A percentile compares a stretch with the other conserved stretches of the same genome.
phyloP scores from a whole-genome alignment of 1,284 basidiomycete species.

The Ceratorhiza oryzae-sativae region DNA sequence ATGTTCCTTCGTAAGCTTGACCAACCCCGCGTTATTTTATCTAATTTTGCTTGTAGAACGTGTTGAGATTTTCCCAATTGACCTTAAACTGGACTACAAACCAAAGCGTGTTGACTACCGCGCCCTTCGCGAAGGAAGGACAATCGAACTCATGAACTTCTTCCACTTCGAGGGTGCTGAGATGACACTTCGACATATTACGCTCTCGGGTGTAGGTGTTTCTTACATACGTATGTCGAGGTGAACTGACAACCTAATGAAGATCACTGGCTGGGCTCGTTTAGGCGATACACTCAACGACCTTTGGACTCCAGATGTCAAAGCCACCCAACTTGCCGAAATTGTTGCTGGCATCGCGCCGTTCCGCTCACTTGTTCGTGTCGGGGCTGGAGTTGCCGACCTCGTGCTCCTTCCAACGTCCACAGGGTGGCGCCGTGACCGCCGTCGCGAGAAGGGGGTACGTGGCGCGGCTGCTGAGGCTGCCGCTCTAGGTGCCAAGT shows the following conservation, averaged over 20 bases:
- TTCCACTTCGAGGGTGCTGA: constrained; percentile 99
- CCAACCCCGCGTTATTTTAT: neutral
- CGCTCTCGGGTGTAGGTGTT: constrained; percentile 80
- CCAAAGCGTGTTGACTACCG: constrained; percentile 95
- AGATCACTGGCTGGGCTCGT: constrained; percentile 89
- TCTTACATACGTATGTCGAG: neutral
- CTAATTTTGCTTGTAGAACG: constrained; percentile 62
- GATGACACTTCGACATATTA: constrained; percentile 95
- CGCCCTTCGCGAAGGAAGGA: constrained; percentile 88
- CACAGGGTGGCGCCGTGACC: constrained; percentile 96
- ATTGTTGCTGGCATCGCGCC: constrained; percentile 97
- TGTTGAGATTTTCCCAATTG: constrained; percentile 88
- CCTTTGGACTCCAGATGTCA: constrained; percentile 98
- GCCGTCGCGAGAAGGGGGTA: constrained; percentile 89
- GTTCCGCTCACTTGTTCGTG: constrained; percentile 94
- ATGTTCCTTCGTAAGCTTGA: constrained; percentile 76
- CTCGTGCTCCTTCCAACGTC: constrained; percentile 89
- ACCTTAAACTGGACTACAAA: constrained; percentile 97
- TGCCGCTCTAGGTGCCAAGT: constrained; percentile 89
- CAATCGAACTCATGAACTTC: constrained; percentile 99
- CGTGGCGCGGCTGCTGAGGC: constrained; percentile 94
- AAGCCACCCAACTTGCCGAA: constrained; percentile 96
- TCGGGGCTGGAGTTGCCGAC: constrained; percentile 95
- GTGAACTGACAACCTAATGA: constrained; percentile 36
- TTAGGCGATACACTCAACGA: constrained; percentile 93